These are phyloP conservation scores for Phlegmacium glaucopus DNA, from an alignment of 768 basidiomycete species.

Conservation along the genomic window DNA sequence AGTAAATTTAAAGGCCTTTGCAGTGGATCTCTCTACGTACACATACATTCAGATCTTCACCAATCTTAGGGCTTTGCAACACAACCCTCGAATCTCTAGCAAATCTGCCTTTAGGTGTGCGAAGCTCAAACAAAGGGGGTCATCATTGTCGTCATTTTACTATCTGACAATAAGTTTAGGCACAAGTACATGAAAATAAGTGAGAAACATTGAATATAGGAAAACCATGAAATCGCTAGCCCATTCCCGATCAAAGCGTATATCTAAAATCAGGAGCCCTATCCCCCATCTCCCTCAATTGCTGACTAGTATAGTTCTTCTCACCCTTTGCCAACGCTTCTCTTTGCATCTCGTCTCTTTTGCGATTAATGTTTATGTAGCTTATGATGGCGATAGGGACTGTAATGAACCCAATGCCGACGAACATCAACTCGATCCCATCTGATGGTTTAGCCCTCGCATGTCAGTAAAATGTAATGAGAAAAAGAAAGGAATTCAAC, in stretches of 20 bases:
- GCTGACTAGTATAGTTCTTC: constrained; percentile 13
- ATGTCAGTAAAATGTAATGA: not conserved
- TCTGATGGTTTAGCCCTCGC: constrained; percentile 31
- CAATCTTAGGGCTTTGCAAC: too few relatives aligned
- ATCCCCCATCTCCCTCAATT: constrained; percentile 13
- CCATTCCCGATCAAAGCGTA: constrained; percentile 7
- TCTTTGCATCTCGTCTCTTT: constrained; percentile 39
- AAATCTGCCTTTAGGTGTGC: too few relatives aligned
- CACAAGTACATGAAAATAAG: too few relatives aligned
- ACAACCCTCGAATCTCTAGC: too few relatives aligned
- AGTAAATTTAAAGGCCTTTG: too few relatives aligned
- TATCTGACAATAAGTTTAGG: too few relatives aligned
- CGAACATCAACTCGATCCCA: constrained; percentile 63
- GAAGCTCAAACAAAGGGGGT: too few relatives aligned
- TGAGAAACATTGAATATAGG: too few relatives aligned
- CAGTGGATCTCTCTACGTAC: too few relatives aligned
- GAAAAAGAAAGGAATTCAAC: constrained; percentile 18
- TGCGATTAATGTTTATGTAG: constrained; percentile 55
- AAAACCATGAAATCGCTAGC: too few relatives aligned
- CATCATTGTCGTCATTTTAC: too few relatives aligned
- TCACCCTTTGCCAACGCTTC: constrained; percentile 27
- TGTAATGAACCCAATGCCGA: constrained; percentile 57
- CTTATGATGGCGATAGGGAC: constrained; percentile 44
- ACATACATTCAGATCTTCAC: too few relatives aligned
- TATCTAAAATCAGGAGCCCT: constrained; percentile 20